Evolutionary conservation across 2,329 filamentous ascomycete genomes (phyloP).

Genomic region (Diaporthe eres): DNA sequence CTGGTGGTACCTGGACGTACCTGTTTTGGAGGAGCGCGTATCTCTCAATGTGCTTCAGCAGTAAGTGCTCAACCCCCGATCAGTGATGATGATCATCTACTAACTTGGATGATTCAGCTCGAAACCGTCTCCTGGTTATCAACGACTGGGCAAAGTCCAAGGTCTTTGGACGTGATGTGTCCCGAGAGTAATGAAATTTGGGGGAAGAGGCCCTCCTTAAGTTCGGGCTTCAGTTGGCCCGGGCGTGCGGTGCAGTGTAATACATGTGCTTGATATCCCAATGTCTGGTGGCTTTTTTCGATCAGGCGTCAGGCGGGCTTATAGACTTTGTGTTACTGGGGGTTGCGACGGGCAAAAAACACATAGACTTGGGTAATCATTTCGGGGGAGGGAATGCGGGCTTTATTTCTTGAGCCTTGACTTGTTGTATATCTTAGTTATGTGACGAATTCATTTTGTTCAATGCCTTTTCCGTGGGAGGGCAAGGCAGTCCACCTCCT

Average conservation of each 20-base stretch:
- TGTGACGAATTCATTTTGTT: slow-evolving; percentile 33
- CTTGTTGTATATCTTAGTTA: slow-evolving; percentile 31
- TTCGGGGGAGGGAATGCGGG: slow-evolving; percentile 1
- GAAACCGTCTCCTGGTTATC: slow-evolving; percentile 92
- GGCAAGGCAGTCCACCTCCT: background rate
- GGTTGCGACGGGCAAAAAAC: slow-evolving; percentile 16
- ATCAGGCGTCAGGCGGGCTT: slow-evolving; percentile 32
- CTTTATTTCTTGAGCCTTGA: slow-evolving; percentile 27
- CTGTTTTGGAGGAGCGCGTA: slow-evolving; percentile 99
- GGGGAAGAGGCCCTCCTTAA: background rate
- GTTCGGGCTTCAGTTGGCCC: slow-evolving; percentile 8
- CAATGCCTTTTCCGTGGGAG: background rate
- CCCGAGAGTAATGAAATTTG: slow-evolving; percentile 73
- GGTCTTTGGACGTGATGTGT: slow-evolving; percentile 95
- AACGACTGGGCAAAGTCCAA: slow-evolving; percentile 98
- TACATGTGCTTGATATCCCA: slow-evolving; percentile 36
- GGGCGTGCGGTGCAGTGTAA: slow-evolving; percentile 26
- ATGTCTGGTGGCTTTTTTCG: slow-evolving; percentile 27
- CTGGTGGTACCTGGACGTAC: slow-evolving; percentile 93
- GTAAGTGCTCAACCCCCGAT: slow-evolving; percentile 69
- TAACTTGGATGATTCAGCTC: slow-evolving; percentile 67
- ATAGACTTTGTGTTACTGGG: slow-evolving; percentile 31
- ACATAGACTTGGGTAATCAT: slow-evolving; percentile 31
- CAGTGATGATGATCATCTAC: slow-evolving; percentile 41
- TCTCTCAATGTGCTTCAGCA: slow-evolving; percentile 99